Base-by-base conservation (phyloP, 257 asterid species). In the Lycium ferocissimum region DNA sequence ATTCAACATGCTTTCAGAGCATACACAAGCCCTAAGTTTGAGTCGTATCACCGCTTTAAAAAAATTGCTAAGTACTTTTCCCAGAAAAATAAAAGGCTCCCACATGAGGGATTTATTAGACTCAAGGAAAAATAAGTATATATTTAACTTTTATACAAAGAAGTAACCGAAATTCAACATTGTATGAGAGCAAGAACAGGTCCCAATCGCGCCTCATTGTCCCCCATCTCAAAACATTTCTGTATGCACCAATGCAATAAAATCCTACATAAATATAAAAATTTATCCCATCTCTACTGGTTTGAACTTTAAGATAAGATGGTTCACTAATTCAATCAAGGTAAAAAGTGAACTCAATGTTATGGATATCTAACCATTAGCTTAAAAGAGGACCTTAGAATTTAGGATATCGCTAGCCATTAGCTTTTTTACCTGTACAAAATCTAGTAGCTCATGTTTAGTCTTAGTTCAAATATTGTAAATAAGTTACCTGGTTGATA, bases 401-500 rank as follows among this genome's bases (percentile, higher is more conserved):
- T 51, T 75, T 76, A 49, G 73, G 9, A 76, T 26, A 51, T 18
- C 57, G 43, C 79, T 18, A 71, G 14, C 26, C 57, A 71, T 71
- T 9, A 71, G 1, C 57, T 43, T 18, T 38, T 13, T 69, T 37
- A 15, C 78, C 78, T 69, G 78, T 15, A 37, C 37, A 69, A 37
- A 17, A 40, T 70, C 15, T 0, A 70, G 65, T 53, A 53, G 26
- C 22, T 53, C 82, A 78, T 65, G 14, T 78, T 53, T 33, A 78
- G 82, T 26, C 65, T 14, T 51, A 76, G 58, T 22, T 76, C 63
- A 76, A 51, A 76, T 14, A 78, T 33, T 78, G 82, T 33, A 37
- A 53, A 26, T 53, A 53, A 78, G 49, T 78, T 84, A 95, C 99
- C 99, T 97, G 99, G 76, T 97, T 97, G 84, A 97, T 95, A 83